Base-by-base conservation (phyloP, 768 basidiomycete species). In the Boletus subcaerulescens region DNA sequence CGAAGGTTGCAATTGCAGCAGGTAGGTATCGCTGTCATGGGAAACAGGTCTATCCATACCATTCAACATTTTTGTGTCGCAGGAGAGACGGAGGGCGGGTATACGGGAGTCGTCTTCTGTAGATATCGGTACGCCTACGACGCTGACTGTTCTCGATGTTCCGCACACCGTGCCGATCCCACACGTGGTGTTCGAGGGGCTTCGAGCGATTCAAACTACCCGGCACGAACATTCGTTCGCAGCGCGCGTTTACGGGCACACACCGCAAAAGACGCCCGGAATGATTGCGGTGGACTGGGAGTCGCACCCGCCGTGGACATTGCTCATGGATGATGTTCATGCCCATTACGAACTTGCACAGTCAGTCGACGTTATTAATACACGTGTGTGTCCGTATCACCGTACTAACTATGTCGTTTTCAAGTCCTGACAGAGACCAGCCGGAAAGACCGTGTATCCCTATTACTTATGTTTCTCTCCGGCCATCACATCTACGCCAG, bases 251-350 rank as follows among this genome's bases (percentile, higher is more conserved):
- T 74, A 77, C 45, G 86, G 85, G 20, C 54, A 61, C 35, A 59
- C 40, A 3, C 51, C 58, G 24, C 60, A 50, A n/a, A 71, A 57
- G 46, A 52, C 58, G 14, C 61, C 61, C 12, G 70, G 73, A 35
- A 63, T 80, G 29, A 76, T 91, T 39, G 77, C 82, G 11, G 73
- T 84, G 24, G 89, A 91, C 67, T 91, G 87, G 89, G 84, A 87
- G 65, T 83, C 80, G 4, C 73, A 72, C 39, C 70, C 88, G 4
- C 83, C 87, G 0, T 92, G 91, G 91, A 85, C 85, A 78, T 71
- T 77, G 36, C 77, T 93, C 42, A 87, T 91, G 86, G 65, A 70
- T 32, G 89, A 92, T 58, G 77, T 93, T 40, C 76, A 79, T 47
- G 81, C 80, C 3, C 90, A 93, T 71, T 80, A 84, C 61, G 61